Conservation (phyloP, 108 stramenopile species). For the Cyclotella kingstonii region DNA sequence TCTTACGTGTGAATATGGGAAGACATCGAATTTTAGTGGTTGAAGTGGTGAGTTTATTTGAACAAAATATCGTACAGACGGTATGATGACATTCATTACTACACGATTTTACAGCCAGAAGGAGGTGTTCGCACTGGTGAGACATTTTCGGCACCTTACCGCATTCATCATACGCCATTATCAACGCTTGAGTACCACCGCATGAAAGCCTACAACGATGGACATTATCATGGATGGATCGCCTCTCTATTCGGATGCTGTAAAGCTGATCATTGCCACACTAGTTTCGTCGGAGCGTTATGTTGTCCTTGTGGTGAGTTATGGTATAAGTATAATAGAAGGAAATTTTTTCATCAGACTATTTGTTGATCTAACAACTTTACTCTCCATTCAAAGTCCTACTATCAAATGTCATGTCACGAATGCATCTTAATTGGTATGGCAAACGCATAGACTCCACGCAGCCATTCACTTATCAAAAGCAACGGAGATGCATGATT, state of each 20-base stretch:
- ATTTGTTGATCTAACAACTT: background rate
- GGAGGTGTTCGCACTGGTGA: conserved; percentile 25
- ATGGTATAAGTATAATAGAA: too few relatives aligned
- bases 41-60: conserved; percentile 9
- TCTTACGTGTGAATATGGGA: conserved; percentile 18
- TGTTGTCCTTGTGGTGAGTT: conserved; percentile 25
- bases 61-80: too few relatives aligned
- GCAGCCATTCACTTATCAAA: conserved; percentile 2
- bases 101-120: background rate
- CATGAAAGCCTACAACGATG: conserved; percentile 7
- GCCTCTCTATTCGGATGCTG: conserved; percentile 20
- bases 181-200: conserved; percentile 6
- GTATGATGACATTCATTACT: too few relatives aligned
- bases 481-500: conserved; percentile 3
- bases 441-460: conserved; percentile 12
- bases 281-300: conserved; percentile 9
- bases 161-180: conserved; percentile 12
- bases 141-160: conserved; percentile 13
- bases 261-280: background rate
- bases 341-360: background rate
- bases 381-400: background rate
- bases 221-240: conserved; percentile 20
- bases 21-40: conserved; percentile 17
- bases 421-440: conserved; percentile 28
- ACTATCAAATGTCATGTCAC: conserved; percentile 13